Percentiles rank a stretch among this genome's conserved stretches.
These are phyloP conservation scores for Aureococcus anophagefferens DNA, from an alignment of 108 stramenopile species.

Conservation along the genomic window DNA sequence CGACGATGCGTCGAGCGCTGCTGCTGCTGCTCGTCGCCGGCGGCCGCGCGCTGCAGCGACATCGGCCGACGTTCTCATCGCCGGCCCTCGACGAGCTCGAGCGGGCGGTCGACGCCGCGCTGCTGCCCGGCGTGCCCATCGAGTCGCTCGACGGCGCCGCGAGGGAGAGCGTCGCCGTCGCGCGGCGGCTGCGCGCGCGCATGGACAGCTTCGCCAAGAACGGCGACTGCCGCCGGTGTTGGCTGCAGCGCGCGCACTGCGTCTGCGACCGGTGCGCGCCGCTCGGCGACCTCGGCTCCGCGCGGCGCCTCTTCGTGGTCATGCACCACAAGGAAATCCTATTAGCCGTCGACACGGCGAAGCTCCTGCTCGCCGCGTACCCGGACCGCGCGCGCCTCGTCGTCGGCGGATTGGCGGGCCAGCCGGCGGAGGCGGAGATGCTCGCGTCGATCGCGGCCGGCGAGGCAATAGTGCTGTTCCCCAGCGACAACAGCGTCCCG, in stretches of 20 bases:
- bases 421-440: constrained; percentile 49
- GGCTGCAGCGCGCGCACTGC: constrained; percentile 58
- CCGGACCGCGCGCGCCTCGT: constrained; percentile 42
- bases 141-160: background rate
- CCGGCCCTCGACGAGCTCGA: too few relatives aligned
- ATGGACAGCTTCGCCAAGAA: background rate
- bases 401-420: constrained; percentile 49
- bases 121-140: too few relatives aligned
- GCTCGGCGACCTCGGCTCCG: constrained; percentile 9
- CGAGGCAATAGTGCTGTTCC: constrained; percentile 48
- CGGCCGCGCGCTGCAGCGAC: too few relatives aligned
- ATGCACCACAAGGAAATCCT: constrained; percentile 65
- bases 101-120: too few relatives aligned
- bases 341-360: constrained; percentile 61
- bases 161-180: background rate
- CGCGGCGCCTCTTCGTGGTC: constrained; percentile 47
- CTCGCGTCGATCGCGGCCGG: constrained; percentile 18
- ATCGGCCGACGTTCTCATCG: too few relatives aligned
- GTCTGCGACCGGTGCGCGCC: constrained; percentile 43
- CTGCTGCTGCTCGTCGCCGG: too few relatives aligned
- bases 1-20: too few relatives aligned
- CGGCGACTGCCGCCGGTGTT: constrained; percentile 24
- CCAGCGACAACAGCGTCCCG: constrained; percentile 40
- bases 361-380: constrained; percentile 50
- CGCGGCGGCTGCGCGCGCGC: background rate